These are phyloP conservation scores for Friedmanniomyces endolithicus DNA, from an alignment of 495 filamentous ascomycete species.

Conservation along the genomic window DNA sequence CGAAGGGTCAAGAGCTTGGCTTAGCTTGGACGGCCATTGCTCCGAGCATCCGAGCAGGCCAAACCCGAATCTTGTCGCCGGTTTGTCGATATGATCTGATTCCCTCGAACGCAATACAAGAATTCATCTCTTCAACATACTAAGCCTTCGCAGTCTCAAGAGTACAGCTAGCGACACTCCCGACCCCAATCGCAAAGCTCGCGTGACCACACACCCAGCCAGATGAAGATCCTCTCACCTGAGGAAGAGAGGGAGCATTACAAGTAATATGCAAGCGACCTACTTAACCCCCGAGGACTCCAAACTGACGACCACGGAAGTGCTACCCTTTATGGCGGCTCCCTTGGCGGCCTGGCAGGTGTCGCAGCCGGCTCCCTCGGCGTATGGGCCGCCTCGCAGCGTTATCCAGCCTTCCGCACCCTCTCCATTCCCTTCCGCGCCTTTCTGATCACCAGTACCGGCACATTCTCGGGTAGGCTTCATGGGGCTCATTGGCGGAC, in stretches of 20 bases:
- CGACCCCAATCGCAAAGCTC: background rate
- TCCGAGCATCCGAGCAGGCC: background rate
- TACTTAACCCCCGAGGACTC: too few relatives aligned
- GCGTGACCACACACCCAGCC: background rate
- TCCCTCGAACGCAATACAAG: too few relatives aligned
- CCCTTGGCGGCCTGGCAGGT: conserved; percentile 54
- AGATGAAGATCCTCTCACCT: conserved; percentile 88
- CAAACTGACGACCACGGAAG: conserved; percentile 39
- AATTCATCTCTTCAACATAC: too few relatives aligned
- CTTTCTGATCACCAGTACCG: conserved; percentile 74
- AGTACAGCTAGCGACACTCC: background rate
- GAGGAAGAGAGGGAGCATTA: conserved; percentile 71
- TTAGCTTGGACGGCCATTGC: background rate
- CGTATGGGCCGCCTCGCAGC: conserved; percentile 46
- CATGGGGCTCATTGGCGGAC: background rate
- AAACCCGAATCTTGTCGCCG: too few relatives aligned
- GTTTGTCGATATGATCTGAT: too few relatives aligned
- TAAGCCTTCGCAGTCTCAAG: background rate
- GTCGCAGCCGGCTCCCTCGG: conserved; percentile 48
- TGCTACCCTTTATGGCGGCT: conserved; percentile 66
- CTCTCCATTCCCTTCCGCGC: conserved; percentile 80
- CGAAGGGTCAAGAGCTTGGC: too few relatives aligned
- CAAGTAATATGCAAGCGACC: conserved; percentile 33
- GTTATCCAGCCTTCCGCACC: conserved; percentile 59
- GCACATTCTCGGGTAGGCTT: conserved; percentile 59